Base-by-base conservation (phyloP, 257 asterid genomes). In the Solanum etuberosum region DNA sequence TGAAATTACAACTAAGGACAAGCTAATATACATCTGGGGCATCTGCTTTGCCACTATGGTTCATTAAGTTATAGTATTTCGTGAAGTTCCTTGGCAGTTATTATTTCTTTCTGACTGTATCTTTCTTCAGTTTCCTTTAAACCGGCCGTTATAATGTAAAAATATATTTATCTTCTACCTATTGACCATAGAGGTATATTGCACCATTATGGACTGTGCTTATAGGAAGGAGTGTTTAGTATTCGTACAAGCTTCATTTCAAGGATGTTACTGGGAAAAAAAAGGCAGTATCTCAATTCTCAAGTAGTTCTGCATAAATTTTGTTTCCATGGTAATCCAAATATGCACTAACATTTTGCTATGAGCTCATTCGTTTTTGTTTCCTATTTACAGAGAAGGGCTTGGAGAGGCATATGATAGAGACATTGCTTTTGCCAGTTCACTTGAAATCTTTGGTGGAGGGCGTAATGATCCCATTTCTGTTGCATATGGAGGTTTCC, bases 361-460 rank as follows among this genome's bases (percentile, higher is more conserved):
- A 29, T 29, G n/a, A 81, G 89, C 43, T 78, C 38, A 83, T 88
- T 76, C 32, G 7, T 76, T 35, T 65, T 81, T 88, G 89, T 87
- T 89, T 82, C 86, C 88, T 70, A 89, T 91, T 88, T 90, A 67
- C 93, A 97, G 99, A 57, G 99, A 96, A 88, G 99, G 99, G 89
- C 98, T 96, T 88, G 99, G 97, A 87, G 99, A 97, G 90, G 96
- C 97, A 91, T 95, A 93, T 84, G 98, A 95, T 76, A 94, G 93
- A 91, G 98, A 97, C 88, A 91, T 95, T 91, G 94, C 97, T 88
- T 97, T 97, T 90, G 98, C 99, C 83, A 90, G 93, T 91, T 89
- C 98, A 21, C 95, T 97, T 73, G 99, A 96, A 91, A 93, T 89
- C 80, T 95, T 97, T 94, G 93, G 97, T 51, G 99, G 99, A 72